Evolutionary conservation across 1,284 basidiomycete species (phyloP), one percentile per base, ranked within the genome.

Genomic region (Heterobasidion parviporum): DNA sequence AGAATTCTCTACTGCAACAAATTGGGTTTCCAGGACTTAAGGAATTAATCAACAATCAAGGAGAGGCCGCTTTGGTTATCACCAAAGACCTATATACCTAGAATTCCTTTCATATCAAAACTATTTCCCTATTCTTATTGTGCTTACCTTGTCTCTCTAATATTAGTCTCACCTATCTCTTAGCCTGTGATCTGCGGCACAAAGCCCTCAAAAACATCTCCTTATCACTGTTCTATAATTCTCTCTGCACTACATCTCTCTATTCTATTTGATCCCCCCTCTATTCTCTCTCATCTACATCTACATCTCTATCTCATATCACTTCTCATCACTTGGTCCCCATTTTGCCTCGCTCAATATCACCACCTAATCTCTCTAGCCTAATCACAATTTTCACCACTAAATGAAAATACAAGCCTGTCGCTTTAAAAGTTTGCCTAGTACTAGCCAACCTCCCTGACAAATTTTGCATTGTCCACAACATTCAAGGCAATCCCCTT

Each of bases 361-460:
- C 38, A 10, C 15, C 38, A 15, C 2, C 15, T 9, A 9, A 41
- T 41, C 9, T 41, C 38, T 10, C 38, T 15, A 10, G 8, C 15
- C 38, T 15, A 41, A 2, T 15, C 38, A 15, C 38, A 41, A 15
- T 41, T 10, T 41, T 41, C 3, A 2, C 38, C 8, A 41, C 16
- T 6, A 52, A 52, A 7, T n/a, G 16, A 14, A 52, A 36, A 12
- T 58, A 55, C 18, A 58, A 58, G 41, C 50, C 45, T 2, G 54
- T 50, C 6, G 44, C 38, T 6, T 26, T 33, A 8, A 58, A 58
- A 45, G 50, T 55, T 1, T 34, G 44, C 2, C 51, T 54, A 0
- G 50, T 57, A 0, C 18, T 45, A 15, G 50, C 52, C 0, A 15
- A 36, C 5, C n/a, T 55, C 2, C 45, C 54, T 3, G 16, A 53